These are phyloP conservation scores for Rhypophila decipiens DNA, from an alignment of 495 filamentous ascomycete species.

Conservation along the genomic window DNA sequence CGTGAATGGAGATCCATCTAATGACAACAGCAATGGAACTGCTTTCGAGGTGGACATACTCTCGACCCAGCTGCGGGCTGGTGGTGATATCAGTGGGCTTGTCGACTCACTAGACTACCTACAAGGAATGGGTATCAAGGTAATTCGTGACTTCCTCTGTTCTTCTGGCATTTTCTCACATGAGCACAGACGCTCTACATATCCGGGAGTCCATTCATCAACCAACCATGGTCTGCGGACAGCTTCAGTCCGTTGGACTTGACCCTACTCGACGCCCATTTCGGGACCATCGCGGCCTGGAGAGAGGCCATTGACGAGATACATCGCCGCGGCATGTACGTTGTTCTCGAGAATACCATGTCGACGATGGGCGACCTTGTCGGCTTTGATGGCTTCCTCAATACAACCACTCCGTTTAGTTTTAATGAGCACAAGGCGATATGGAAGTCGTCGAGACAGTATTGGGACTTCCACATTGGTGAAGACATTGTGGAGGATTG, in stretches of 20 bases:
- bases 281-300: conserved; percentile 53
- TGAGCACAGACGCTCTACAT: conserved; percentile 54
- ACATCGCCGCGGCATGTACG: conserved; percentile 63
- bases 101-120: conserved; percentile 63
- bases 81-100: conserved; percentile 61
- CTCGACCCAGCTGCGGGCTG: conserved; percentile 61
- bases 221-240: conserved; percentile 42
- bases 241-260: conserved; percentile 36
- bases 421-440: conserved; percentile 47
- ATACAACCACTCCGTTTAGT: conserved; percentile 52
- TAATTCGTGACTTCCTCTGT: conserved; percentile 51
- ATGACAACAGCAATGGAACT: conserved; percentile 63
- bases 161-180: conserved; percentile 51
- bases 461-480: conserved; percentile 53
- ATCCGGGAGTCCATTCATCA: conserved; percentile 47
- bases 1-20: conserved; percentile 63
- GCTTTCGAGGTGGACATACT: conserved; percentile 59
- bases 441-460: conserved; percentile 52
- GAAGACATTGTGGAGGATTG: conserved; percentile 49
- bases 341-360: conserved; percentile 65
- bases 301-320: conserved; percentile 56
- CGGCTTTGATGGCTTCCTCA: conserved; percentile 58
- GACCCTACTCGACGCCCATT: conserved; percentile 24
- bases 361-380: conserved; percentile 66
- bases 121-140: conserved; percentile 63